Evolutionary conservation across 2,329 filamentous ascomycete species (phyloP).

Genomic region (Aspergillus sp.): DNA sequence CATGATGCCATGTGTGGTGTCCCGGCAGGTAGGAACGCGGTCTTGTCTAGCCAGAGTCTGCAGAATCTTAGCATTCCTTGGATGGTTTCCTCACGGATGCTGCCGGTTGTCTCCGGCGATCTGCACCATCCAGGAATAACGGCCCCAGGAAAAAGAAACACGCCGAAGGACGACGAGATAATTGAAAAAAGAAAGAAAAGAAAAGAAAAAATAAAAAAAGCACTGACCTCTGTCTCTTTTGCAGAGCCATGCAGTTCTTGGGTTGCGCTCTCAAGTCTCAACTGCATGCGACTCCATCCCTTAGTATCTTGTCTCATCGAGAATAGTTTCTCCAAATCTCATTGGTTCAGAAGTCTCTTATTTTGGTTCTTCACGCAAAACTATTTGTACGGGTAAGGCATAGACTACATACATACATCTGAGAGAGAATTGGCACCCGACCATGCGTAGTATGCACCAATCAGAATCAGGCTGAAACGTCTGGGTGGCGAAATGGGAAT

Average conservation of each 20-base stretch:
- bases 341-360: not conserved
- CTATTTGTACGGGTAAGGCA: not conserved
- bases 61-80: not conserved
- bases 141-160: not conserved
- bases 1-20: not conserved
- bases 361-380: not conserved
- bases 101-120: not conserved
- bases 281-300: not conserved
- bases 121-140: not conserved
- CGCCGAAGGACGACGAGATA: not conserved
- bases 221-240: not conserved
- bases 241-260: not conserved
- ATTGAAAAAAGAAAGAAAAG: not conserved
- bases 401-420: slow-evolving; percentile 1
- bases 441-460: slow-evolving; percentile 6
- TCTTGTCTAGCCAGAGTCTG: not conserved
- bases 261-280: not conserved
- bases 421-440: not conserved
- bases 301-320: not conserved
- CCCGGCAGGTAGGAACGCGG: not conserved
- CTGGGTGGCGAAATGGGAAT: slow-evolving; percentile 14
- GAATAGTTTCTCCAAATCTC: too few species aligned
- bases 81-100: not conserved
- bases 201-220: not conserved
- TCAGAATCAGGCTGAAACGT: slow-evolving; percentile 6